Base-by-base conservation (phyloP, 164 flowering plant genomes). In the Aristolochia contorta region DNA sequence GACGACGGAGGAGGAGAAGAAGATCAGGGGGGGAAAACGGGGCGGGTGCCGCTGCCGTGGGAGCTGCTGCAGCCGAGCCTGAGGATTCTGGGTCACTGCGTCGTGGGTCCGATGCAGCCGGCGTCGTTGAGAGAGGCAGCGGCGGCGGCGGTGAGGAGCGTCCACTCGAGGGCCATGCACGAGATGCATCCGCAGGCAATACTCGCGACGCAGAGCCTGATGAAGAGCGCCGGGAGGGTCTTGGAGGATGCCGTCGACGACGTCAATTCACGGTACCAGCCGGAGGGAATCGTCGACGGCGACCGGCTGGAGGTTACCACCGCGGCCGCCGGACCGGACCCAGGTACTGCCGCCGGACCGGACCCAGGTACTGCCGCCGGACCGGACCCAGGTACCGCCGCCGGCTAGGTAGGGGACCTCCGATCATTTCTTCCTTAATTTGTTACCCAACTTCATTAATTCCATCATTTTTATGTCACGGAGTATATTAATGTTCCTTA, bases 51-150 rank as follows among this genome's bases (percentile, higher is more conserved):
- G 6, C 59, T 92, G 50, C 87, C 91, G 18, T 92, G 98, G 98
- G 96, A 92, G 67, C 74, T 92, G 25, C 53, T 89, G 69, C 92
- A 85, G 63, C 98, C 96, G 3, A 58, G 73, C 18, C 59, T 92
- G 78, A 81, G 98, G 66, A 81, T 92, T 0, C 48, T 92, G 67
- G 86, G 96, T 12, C 98, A 92, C 64, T 92, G 96, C 58, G 60
- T 92, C 12, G 46, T 89, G 80, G 89, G 85, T 19, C 69, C 74
- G 0, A 60, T 43, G 3, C 60, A 65, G 45, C 63, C 82, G 33
- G 58, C 67, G 64, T 78, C 75, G 41, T 47, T 89, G 66, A 69
- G 53, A 51, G 80, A 73, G 0, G 87, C 78, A 9, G 92, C 93
- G 0, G 22, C 7, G 27, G 69, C 59, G 1, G 95, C 96, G 0